Evolutionary conservation across 2,329 filamentous ascomycete species (phyloP).

Genomic region (Colletotrichum australisinense): DNA sequence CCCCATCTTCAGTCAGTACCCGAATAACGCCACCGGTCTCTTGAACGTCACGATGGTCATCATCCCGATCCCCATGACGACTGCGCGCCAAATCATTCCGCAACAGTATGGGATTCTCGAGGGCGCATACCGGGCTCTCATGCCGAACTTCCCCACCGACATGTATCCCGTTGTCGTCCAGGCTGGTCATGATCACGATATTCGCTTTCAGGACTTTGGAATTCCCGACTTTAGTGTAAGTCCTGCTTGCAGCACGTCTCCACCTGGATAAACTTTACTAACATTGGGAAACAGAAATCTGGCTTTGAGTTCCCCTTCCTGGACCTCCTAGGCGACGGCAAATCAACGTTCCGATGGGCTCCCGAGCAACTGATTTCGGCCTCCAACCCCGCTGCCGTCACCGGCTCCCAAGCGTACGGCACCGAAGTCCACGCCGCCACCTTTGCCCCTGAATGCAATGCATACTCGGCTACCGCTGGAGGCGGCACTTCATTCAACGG

Average conservation of each 20-base stretch:
- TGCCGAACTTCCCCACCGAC: conserved; percentile 60
- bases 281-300: conserved; percentile 51
- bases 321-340: conserved; percentile 61
- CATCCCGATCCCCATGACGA: conserved; percentile 60
- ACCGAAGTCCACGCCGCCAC: conserved; percentile 51
- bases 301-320: conserved; percentile 67
- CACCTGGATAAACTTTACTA: not conserved
- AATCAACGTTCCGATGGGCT: conserved; percentile 63
- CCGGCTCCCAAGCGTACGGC: conserved; percentile 59
- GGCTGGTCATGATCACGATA: conserved; percentile 62
- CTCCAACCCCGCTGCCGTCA: conserved; percentile 53
- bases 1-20: conserved; percentile 58
- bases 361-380: conserved; percentile 59
- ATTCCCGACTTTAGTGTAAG: conserved; percentile 61
- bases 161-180: conserved; percentile 66
- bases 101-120: conserved; percentile 61
- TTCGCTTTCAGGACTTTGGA: conserved; percentile 53
- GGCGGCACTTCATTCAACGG: conserved; percentile 36
- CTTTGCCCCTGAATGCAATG: conserved; percentile 61
- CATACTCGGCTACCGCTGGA: conserved; percentile 50
- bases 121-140: conserved; percentile 56
- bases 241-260: conserved; percentile 34
- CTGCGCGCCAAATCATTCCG: conserved; percentile 60
- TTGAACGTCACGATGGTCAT: conserved; percentile 65
- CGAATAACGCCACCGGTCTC: conserved; percentile 60